A percentile compares a stretch with the other conserved stretches of the same genome.
Conservation (phyloP, 208 protist genomes). For the Endotrypanum monterogeii region DNA sequence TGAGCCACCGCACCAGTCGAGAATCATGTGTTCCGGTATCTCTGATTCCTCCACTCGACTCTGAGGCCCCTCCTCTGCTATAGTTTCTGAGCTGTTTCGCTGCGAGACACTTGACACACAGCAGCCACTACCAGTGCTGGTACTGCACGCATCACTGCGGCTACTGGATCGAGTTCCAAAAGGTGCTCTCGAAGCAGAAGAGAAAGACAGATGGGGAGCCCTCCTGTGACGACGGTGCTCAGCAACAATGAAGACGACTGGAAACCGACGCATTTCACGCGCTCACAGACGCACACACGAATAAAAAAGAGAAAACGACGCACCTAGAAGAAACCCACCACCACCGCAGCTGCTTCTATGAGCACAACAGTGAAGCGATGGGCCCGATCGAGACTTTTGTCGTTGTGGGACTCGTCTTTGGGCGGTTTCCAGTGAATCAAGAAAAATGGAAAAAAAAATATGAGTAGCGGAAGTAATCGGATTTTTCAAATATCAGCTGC, state of each 20-base stretch:
- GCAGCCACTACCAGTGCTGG: not conserved
- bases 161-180: not conserved
- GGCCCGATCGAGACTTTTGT: too few relatives aligned
- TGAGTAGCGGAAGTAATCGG: too few relatives aligned
- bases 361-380: too few relatives aligned
- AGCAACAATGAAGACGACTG: not conserved
- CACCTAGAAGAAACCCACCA: too few relatives aligned
- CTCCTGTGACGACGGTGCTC: not conserved
- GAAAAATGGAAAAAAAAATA: too few relatives aligned
- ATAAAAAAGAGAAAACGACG: too few relatives aligned
- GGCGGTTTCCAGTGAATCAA: too few relatives aligned
- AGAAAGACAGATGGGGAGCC: not conserved
- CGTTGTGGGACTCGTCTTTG: too few relatives aligned
- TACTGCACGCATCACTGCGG: too few relatives aligned
- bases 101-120: not conserved
- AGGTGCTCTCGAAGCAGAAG: not conserved
- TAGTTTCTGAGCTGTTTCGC: not conserved
- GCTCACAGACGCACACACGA: too few relatives aligned
- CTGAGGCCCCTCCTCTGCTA: not conserved
- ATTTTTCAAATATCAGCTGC: too few relatives aligned
- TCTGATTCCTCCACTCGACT: not conserved
- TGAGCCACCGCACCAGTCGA: constrained; percentile 10
- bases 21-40: not conserved
- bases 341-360: too few relatives aligned
- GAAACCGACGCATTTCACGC: not conserved